Base-by-base conservation (phyloP, 306 rosid genomes). In the Dryas octopetala region DNA sequence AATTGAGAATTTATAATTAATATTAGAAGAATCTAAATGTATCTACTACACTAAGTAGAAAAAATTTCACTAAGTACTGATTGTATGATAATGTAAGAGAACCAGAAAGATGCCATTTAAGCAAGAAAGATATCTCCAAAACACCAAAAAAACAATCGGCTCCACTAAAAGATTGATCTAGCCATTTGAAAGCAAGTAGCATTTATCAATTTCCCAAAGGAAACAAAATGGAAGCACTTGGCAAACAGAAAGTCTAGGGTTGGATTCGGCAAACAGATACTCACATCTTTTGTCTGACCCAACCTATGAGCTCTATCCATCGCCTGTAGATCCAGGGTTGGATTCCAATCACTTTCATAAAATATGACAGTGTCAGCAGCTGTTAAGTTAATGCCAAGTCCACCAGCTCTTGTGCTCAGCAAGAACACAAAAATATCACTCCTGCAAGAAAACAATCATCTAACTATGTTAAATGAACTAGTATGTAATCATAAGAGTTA, bases 301-400 rank as follows among this genome's bases (percentile, higher is more conserved):
- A 95, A 75, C 14, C 99, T 94, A 84, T 95, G 99, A 88, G 99
- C 99, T 90, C 99, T 90, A 74, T 95, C 99, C 99, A 95, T 95
- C 40, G 99, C 99, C 78, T 95, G 99, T 75, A 89, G 79, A 86
- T 95, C 99, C 89, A 92, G 74, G 44, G 99, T 95, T 45, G 99
- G 99, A 86, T 95, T 95, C 99, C 99, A 95, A 86, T 95, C 99
- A 89, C 96, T 95, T 87, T 95, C 99, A 70, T 95, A 95, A 81
- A 95, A 95, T 82, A 95, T 92, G 85, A 95, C 99, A 6, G 99
- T 95, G 74, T 95, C 99, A 54, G 99, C 99, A 49, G 99, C 99
- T 79, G 99, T 95, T 90, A 95, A 92, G 87, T 95, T 95, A 74
- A 95, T 95, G 73, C 99, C 99, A 83, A 95, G 88, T 71, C 99